A percentile compares a stretch with the other conserved stretches of the same genome.
Evolutionary conservation across 768 basidiomycete genomes (phyloP).

Genomic region (Calocera cornea): DNA sequence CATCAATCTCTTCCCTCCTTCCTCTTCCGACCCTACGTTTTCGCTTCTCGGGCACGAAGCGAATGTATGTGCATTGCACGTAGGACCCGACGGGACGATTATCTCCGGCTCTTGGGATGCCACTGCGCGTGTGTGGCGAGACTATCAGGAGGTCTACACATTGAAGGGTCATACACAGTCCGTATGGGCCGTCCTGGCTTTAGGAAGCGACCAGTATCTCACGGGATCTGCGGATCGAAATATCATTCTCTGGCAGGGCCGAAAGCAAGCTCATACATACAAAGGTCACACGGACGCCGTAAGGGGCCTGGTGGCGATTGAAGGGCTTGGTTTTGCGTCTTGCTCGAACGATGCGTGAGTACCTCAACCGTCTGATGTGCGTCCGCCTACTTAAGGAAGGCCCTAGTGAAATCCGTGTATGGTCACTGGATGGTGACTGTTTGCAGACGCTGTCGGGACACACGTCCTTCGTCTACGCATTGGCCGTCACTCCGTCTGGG

Average conservation of each 20-base stretch:
- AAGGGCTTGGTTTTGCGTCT: constrained; percentile 85
- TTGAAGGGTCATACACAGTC: constrained; percentile 79
- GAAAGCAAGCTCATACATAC: constrained; percentile 62
- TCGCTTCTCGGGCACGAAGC: constrained; percentile 77
- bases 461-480: constrained; percentile 90
- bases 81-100: constrained; percentile 54
- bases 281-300: constrained; percentile 86
- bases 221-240: constrained; percentile 93
- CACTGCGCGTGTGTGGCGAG: constrained; percentile 87
- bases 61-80: constrained; percentile 78
- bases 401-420: constrained; percentile 76
- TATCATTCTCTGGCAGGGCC: constrained; percentile 75
- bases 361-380: neutral
- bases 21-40: constrained; percentile 57
- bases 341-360: constrained; percentile 84
- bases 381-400: neutral
- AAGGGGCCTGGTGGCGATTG: constrained; percentile 63
- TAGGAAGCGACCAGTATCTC: constrained; percentile 62
- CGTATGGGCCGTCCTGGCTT: constrained; percentile 81
- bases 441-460: constrained; percentile 79
- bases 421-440: constrained; percentile 70
- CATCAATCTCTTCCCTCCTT: constrained; percentile 67
- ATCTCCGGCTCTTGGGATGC: constrained; percentile 98
- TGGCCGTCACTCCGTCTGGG: constrained; percentile 68
- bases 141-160: constrained; percentile 56